Conservation (phyloP, 2,329 filamentous ascomycete genomes). For the Fusarium chlamydosporum region DNA sequence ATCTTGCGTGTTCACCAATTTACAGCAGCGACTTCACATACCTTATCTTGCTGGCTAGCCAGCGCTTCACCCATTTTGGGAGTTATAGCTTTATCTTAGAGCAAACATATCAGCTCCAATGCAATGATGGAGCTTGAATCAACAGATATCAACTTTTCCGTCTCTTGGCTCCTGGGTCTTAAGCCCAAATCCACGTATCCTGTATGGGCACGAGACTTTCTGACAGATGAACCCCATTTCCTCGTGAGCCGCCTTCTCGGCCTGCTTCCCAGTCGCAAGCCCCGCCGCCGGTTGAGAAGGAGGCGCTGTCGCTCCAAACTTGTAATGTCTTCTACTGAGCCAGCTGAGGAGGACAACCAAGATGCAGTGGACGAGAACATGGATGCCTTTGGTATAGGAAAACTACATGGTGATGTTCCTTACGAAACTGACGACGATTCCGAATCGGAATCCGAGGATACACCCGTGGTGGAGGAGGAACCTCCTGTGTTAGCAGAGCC, state of each 20-base stretch:
- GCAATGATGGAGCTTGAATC: slow-evolving; percentile 50
- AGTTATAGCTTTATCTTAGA: slow-evolving; percentile 41
- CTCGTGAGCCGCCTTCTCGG: slow-evolving; percentile 52
- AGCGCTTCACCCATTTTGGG: slow-evolving; percentile 33
- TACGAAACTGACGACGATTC: slow-evolving; percentile 43
- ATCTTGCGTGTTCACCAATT: slow-evolving; percentile 18
- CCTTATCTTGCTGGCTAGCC: slow-evolving; percentile 30
- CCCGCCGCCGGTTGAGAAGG: slow-evolving; percentile 40
- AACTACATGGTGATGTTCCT: slow-evolving; percentile 45
- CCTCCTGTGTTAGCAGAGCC: slow-evolving; percentile 48
- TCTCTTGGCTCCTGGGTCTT: slow-evolving; percentile 52
- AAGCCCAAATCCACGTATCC: slow-evolving; percentile 47
- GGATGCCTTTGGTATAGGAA: slow-evolving; percentile 44
- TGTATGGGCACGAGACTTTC: slow-evolving; percentile 46
- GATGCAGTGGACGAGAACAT: slow-evolving; percentile 30
- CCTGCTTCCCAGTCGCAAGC: slow-evolving; percentile 45
- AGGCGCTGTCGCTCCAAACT: slow-evolving; percentile 40
- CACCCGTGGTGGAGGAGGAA: slow-evolving; percentile 36
- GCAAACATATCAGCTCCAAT: slow-evolving; percentile 39
- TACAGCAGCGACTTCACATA: slow-evolving; percentile 15
- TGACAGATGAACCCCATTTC: slow-evolving; percentile 50
- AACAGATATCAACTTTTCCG: slow-evolving; percentile 49
- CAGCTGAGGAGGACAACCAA: slow-evolving; percentile 25
- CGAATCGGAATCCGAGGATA: slow-evolving; percentile 42
- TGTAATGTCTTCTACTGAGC: slow-evolving; percentile 26